phyloP scores from a whole-genome alignment of 2,329 filamentous ascomycete genomes.

The Xylariaceae sp. region DNA sequence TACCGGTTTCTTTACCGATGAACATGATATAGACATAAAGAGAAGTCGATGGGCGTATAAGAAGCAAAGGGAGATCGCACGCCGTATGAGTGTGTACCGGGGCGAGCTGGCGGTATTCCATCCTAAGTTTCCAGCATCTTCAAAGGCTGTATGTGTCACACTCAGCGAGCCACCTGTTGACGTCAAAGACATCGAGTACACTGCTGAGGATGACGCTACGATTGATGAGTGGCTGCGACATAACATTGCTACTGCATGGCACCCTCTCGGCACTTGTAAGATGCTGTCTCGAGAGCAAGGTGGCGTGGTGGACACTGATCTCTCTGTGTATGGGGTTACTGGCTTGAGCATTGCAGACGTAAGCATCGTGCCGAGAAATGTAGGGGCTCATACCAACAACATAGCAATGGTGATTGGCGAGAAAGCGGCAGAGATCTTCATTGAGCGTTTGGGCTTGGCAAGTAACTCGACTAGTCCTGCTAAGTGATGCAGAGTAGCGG shows the following conservation, averaged over 20 bases:
- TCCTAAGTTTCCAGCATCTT: background rate
- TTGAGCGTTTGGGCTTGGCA: no score
- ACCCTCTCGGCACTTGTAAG: conserved; percentile 1
- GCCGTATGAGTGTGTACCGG: conserved; percentile 1
- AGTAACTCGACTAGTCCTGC: no score
- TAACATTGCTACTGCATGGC: conserved; percentile 1
- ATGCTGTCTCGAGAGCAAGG: background rate
- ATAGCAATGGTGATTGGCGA: conserved; percentile 8
- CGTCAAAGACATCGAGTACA: conserved; percentile 5
- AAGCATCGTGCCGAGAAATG: conserved; percentile 3
- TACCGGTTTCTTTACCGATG: background rate
- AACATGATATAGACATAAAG: background rate
- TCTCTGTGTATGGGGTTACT: background rate
- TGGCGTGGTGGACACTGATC: conserved; percentile 3
- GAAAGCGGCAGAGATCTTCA: conserved; percentile 9
- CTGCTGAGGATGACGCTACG: conserved; percentile 4
- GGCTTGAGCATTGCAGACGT: conserved; percentile 9
- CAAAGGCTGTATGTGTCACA: conserved; percentile 1
- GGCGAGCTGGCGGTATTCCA: conserved; percentile 1
- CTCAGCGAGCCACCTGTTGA: background rate
- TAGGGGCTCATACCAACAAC: conserved; percentile 4
- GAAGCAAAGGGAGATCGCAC: conserved; percentile 1
- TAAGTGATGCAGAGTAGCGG: no score
- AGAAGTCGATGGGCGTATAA: conserved; percentile 5
- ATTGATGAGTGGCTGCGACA: conserved; percentile 8